Evolutionary conservation across 768 basidiomycete species (phyloP).

Genomic region (Hygrophoropsis aurantiaca): DNA sequence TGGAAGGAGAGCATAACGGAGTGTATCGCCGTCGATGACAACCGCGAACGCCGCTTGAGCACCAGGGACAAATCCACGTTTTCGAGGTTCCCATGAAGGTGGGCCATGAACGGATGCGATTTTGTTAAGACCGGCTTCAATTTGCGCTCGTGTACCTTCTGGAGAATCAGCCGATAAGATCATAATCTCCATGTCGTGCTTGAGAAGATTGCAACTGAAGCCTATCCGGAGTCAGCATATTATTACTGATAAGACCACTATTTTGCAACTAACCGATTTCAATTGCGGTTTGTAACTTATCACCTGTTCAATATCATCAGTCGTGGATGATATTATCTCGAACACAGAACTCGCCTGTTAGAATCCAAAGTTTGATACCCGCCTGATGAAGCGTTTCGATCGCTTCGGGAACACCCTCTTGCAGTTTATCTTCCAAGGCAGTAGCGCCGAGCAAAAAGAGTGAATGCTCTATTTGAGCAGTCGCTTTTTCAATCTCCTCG

Average conservation of each 20-base stretch:
- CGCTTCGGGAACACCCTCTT: slow-evolving; percentile 95
- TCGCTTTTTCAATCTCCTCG: slow-evolving; percentile 88
- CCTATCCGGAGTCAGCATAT: slow-evolving; percentile 32
- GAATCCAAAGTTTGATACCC: slow-evolving; percentile 97
- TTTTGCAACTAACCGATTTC: slow-evolving; percentile 83
- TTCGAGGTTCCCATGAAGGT: slow-evolving; percentile 56
- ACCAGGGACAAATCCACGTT: slow-evolving; percentile 66
- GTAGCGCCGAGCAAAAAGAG: slow-evolving; percentile 90
- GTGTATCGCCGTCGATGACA: slow-evolving; percentile 94
- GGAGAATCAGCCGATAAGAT: slow-evolving; percentile 84
- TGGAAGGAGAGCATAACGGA: slow-evolving; percentile 75
- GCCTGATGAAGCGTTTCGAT: slow-evolving; percentile 90
- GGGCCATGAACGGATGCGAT: slow-evolving; percentile 85
- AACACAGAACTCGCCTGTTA: slow-evolving; percentile 64
- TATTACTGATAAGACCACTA: slow-evolving; percentile 5
- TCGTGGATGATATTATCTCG: neutral
- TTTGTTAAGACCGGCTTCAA: slow-evolving; percentile 93
- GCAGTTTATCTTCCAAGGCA: slow-evolving; percentile 94
- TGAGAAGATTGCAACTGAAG: slow-evolving; percentile 93
- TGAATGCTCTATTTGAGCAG: slow-evolving; percentile 78
- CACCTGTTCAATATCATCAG: slow-evolving; percentile 47
- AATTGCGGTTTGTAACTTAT: slow-evolving; percentile 97
- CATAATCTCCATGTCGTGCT: slow-evolving; percentile 95
- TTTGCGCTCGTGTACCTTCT: slow-evolving; percentile 76
- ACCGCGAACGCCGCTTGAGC: slow-evolving; percentile 82